Base-by-base conservation (phyloP, 2,329 filamentous ascomycete species). In the Didymella glomerata region DNA sequence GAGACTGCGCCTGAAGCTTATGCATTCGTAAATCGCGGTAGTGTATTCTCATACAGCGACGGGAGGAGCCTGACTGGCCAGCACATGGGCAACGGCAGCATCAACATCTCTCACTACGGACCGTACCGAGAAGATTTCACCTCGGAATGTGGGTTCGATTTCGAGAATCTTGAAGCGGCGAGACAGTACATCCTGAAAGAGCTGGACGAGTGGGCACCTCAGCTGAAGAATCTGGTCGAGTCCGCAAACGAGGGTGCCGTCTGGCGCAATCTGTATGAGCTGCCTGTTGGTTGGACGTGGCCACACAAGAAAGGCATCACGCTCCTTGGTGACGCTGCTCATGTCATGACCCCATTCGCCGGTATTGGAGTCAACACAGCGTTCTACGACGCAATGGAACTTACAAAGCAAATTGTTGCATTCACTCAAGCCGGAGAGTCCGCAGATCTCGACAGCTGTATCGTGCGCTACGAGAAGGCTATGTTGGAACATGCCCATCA, bases 301-400 rank as follows among this genome's bases (percentile, higher is more conserved):
- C 48, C 68, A 14, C 75, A 78, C 56, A 65, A 62, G 36, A 55
- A 64, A 4, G 78, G 78, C 4, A 61, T 80, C 10, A 80, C 78
- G 2, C 61, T 80, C 0, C 65, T 81, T 1, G 79, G 78, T 4
- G 78, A 80, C 52, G 76, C 78, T 14, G 77, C 78, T 14, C 77
- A 80, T 60, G 59, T 79, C 4, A 77, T 78, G 74, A 77, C 75
- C 0, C 70, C 73, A 1, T 77, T 73, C 51, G 68, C 67, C 2
- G 77, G 76, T 0, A 75, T 78, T 25, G 77, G 78, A 2, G 76
- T 79, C 18, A 79, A 79, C 45, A 66, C 74, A 0, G 76, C 75
- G 1, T 67, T 80, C 51, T 64, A 71, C 63, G 76, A 79, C 57
- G 64, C 71, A n/a, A 56, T 76, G 59, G 50, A 75, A 9, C 72